phyloP scores from a whole-genome alignment of 768 basidiomycete species.

The Mycena leptocephala region DNA sequence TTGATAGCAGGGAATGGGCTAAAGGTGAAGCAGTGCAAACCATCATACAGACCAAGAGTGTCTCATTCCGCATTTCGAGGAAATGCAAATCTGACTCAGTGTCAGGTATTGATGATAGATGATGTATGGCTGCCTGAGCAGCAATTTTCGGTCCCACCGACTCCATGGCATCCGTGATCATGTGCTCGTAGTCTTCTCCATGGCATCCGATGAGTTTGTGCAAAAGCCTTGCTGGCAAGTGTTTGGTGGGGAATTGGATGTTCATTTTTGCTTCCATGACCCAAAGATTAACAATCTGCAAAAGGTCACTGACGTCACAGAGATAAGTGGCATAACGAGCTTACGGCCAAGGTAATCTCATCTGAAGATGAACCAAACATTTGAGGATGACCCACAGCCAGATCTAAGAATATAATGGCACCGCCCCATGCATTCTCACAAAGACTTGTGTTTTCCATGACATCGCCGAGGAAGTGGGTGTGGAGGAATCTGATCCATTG shows the following conservation, averaged over 20 bases:
- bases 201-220: constrained; percentile 9
- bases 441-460: too few species aligned
- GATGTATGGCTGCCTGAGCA: constrained; percentile 15
- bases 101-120: constrained; percentile 5
- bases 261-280: constrained; percentile 3
- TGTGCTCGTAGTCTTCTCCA: constrained; percentile 8
- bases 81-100: constrained; percentile 6
- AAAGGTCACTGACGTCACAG: background rate
- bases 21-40: background rate
- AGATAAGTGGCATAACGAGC: background rate
- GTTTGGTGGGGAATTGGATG: background rate
- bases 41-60: constrained; percentile 12
- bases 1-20: constrained; percentile 9
- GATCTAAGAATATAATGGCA: too few species aligned
- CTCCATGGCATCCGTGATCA: constrained; percentile 23
- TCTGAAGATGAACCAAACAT: background rate
- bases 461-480: too few species aligned
- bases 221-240: constrained; percentile 7
- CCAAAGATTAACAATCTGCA: constrained; percentile 22
- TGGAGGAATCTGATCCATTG: too few species aligned
- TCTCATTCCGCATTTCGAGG: constrained; percentile 6
- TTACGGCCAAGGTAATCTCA: constrained; percentile 12
- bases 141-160: constrained; percentile 19
- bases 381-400: too few species aligned
- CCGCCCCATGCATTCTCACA: too few species aligned